Conservation (phyloP, 2,329 filamentous ascomycete genomes). For the Paraphaeosphaeria sporulosa region DNA sequence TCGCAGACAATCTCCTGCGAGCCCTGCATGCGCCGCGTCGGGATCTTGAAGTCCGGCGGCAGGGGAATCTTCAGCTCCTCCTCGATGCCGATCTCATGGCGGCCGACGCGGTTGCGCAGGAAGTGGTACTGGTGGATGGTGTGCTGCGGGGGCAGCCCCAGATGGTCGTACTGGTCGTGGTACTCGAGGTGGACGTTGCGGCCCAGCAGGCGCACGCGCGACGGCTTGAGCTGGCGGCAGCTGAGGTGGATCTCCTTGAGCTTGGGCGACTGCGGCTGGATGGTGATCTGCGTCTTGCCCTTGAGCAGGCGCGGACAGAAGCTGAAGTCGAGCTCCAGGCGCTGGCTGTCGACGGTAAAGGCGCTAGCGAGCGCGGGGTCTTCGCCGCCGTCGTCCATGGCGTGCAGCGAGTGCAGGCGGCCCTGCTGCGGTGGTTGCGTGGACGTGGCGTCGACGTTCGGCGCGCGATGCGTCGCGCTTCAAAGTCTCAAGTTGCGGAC, state of each 20-base stretch:
- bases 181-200: conserved; percentile 50
- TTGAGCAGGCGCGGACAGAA: conserved; percentile 77
- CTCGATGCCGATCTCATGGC: conserved; percentile 61
- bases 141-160: conserved; percentile 63
- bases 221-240: conserved; percentile 68
- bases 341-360: conserved; percentile 78
- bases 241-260: conserved; percentile 65
- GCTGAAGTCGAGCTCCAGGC: conserved; percentile 88
- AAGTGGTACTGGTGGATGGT: conserved; percentile 78
- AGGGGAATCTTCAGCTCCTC: conserved; percentile 67
- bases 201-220: conserved; percentile 57
- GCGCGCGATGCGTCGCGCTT: conserved; percentile 4
- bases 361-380: conserved; percentile 41
- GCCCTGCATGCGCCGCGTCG: conserved; percentile 61
- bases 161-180: conserved; percentile 71
- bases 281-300: conserved; percentile 81
- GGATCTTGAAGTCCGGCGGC: conserved; percentile 67
- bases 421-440: conserved; percentile 30
- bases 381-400: conserved; percentile 39
- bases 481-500: conserved; percentile 1
- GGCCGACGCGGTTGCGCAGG: conserved; percentile 72
- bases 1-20: conserved; percentile 55
- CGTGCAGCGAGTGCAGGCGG: conserved; percentile 41
- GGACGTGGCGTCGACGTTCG: conserved; percentile 6
- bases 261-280: conserved; percentile 69